Evolutionary conservation across 2,329 filamentous ascomycete genomes (phyloP).

Genomic region (Colletotrichum musae): DNA sequence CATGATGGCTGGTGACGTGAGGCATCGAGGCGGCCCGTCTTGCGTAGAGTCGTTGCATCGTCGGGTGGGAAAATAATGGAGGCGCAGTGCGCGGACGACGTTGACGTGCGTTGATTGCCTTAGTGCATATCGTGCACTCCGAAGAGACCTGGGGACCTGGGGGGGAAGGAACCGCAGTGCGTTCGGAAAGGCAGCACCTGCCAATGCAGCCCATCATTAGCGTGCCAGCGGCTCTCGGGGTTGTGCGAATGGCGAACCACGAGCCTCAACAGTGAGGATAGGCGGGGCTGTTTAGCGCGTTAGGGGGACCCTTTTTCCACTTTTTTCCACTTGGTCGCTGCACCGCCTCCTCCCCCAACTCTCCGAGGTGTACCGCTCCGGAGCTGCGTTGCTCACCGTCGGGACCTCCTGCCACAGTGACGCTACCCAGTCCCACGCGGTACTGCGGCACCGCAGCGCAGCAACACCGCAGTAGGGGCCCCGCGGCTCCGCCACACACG

Average conservation of each 20-base stretch:
- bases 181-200: not conserved
- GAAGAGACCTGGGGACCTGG: conserved; percentile 17
- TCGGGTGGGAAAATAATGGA: conserved; percentile 1
- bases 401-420: conserved; percentile 18
- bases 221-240: conserved; percentile 10
- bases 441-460: too few relatives aligned
- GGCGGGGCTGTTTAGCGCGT: too few relatives aligned
- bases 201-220: conserved; percentile 6
- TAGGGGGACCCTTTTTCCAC: conserved; percentile 28
- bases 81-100: conserved; percentile 36
- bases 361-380: conserved; percentile 4
- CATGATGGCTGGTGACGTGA: conserved; percentile 29
- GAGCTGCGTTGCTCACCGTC: conserved; percentile 21
- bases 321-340: conserved; percentile 15
- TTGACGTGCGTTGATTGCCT: conserved; percentile 6
- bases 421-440: not conserved
- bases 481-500: conserved; percentile 32
- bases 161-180: not conserved
- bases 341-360: conserved; percentile 14
- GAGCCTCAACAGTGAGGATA: not conserved
- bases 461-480: too few relatives aligned
- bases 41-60: conserved; percentile 13
- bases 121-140: conserved; percentile 22
- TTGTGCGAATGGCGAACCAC: conserved; percentile 31
- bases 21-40: conserved; percentile 28